Evolutionary conservation across 2,329 filamentous ascomycete species (phyloP).

Genomic region (Fusarium graminum): DNA sequence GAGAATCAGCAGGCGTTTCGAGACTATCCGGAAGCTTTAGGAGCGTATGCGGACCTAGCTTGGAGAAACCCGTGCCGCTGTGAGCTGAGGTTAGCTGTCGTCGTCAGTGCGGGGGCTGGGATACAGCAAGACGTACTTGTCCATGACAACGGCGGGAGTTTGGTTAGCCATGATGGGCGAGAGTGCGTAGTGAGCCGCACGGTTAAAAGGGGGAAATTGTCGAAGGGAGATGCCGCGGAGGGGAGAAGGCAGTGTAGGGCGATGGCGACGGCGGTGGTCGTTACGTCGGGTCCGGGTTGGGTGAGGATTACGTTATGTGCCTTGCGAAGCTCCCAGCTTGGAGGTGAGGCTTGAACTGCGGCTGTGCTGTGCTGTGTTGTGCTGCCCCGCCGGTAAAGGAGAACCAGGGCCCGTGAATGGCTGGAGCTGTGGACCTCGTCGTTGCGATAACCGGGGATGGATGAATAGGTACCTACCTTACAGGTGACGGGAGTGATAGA

Average conservation of each 20-base stretch:
- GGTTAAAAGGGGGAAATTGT: slow-evolving; percentile 22
- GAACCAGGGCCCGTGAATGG: slow-evolving; percentile 25
- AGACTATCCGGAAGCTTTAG: slow-evolving; percentile 14
- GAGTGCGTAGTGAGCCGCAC: slow-evolving; percentile 44
- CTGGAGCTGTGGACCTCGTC: slow-evolving; percentile 16
- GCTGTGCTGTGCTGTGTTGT: too few species aligned
- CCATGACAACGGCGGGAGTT: slow-evolving; percentile 99
- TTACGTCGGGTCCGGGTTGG: slow-evolving; percentile 41
- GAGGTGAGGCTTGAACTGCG: slow-evolving; percentile 45
- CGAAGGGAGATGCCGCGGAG: slow-evolving; percentile 31
- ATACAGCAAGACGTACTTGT: slow-evolving; percentile 84
- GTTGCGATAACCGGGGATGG: slow-evolving; percentile 29
- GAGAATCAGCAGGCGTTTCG: slow-evolving; percentile 45
- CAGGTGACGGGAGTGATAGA: too few species aligned
- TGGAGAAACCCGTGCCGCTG: slow-evolving; percentile 99
- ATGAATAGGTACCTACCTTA: not conserved
- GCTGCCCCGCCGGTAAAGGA: slow-evolving; percentile 43
- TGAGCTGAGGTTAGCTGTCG: slow-evolving; percentile 53
- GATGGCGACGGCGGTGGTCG: slow-evolving; percentile 41
- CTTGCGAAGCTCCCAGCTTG: slow-evolving; percentile 48
- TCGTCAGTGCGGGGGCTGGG: slow-evolving; percentile 49
- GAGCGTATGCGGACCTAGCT: slow-evolving; percentile 79
- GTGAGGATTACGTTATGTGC: slow-evolving; percentile 49
- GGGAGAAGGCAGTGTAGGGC: slow-evolving; percentile 41
- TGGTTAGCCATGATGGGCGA: slow-evolving; percentile 84